These are phyloP conservation scores for Galerina sulciceps DNA, from an alignment of 768 basidiomycete genomes.

Conservation along the genomic window DNA sequence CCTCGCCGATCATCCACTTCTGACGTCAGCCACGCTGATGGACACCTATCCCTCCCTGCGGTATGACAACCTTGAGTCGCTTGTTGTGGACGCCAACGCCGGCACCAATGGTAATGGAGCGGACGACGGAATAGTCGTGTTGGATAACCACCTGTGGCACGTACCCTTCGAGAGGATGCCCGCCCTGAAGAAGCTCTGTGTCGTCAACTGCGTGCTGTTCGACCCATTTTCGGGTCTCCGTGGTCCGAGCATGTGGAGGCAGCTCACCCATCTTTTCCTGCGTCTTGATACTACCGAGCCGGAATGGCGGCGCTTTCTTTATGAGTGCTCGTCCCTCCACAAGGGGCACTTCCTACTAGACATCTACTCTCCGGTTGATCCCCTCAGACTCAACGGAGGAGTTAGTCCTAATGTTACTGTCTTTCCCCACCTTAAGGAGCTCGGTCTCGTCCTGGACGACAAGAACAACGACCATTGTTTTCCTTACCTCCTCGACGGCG, in stretches of 20 bases:
- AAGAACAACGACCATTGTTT: not conserved
- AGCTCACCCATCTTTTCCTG: not conserved
- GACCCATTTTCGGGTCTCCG: not conserved
- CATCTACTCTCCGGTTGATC: not conserved
- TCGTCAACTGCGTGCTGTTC: not conserved
- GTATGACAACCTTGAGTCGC: no score
- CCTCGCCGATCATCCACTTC: not conserved
- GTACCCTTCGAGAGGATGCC: not conserved
- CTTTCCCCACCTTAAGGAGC: no score
- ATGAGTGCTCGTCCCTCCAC: not conserved
- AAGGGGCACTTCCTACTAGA: not conserved
- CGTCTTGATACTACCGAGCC: not conserved
- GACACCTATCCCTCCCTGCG: not conserved
- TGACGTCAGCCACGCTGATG: not conserved
- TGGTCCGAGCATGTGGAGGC: not conserved
- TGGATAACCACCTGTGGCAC: no score
- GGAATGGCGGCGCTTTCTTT: not conserved
- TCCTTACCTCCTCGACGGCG: not conserved
- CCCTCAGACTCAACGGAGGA: not conserved
- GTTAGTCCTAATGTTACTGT: no score
- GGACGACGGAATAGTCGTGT: no score
- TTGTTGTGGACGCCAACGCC: no score
- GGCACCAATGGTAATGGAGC: no score
- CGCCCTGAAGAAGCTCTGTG: not conserved
- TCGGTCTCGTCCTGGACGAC: not conserved